Evolutionary conservation across 306 rosid genomes (phyloP).

Genomic region (Benincasa hispida): DNA sequence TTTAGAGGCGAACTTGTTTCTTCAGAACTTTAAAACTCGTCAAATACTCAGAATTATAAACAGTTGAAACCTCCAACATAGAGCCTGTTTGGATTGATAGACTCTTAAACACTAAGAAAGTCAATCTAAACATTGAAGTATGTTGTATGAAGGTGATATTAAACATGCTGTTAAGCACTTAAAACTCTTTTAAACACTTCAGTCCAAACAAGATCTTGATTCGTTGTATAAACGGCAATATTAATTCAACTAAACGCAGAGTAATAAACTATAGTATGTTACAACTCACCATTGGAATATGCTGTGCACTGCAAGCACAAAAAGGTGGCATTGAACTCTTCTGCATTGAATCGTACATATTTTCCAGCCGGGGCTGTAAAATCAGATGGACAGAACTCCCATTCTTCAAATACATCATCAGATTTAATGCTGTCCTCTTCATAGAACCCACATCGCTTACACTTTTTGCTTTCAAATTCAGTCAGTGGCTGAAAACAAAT

Average conservation of each 20-base stretch:
- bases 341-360: conserved; percentile 35
- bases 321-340: conserved; percentile 64
- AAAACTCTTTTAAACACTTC: no score
- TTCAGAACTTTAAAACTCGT: no score
- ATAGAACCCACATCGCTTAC: conserved; percentile 89
- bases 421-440: conserved; percentile 49
- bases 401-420: conserved; percentile 69
- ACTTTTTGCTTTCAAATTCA: conserved; percentile 38
- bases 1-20: neutral
- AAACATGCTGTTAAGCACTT: no score
- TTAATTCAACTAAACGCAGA: neutral
- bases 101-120: no score
- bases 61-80: neutral
- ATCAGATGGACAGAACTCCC: conserved; percentile 91
- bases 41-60: no score
- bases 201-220: neutral
- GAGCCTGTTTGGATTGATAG: no score
- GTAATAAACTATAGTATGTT: neutral
- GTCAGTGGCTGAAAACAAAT: conserved; percentile 72
- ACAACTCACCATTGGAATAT: conserved; percentile 39
- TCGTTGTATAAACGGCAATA: neutral
- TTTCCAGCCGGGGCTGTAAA: conserved; percentile 40
- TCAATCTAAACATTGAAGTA: no score
- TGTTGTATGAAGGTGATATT: no score
- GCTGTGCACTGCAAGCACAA: conserved; percentile 43